Percentiles rank a stretch among this genome's conserved stretches.
phyloP scores from a whole-genome alignment of 805 yeast species.

The Ogataea chonburiensis region DNA sequence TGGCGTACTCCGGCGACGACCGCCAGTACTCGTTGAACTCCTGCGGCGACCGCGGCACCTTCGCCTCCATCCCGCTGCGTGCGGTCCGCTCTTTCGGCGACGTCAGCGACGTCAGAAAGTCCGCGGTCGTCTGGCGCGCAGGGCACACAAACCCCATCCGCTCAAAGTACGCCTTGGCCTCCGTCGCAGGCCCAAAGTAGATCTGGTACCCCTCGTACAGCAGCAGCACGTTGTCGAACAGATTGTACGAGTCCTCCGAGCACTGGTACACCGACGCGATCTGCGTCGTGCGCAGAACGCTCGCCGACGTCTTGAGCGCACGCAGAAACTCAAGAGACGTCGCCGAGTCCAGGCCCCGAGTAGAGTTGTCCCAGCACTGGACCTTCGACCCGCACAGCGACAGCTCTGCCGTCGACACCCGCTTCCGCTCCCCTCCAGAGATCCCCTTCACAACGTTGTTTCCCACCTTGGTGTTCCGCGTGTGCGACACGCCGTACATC shows the following conservation, averaged over 20 bases:
- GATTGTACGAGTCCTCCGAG: constrained; percentile 38
- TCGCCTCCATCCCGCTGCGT: constrained; percentile 33
- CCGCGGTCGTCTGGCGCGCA: constrained; percentile 43
- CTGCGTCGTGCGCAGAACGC: constrained; percentile 43
- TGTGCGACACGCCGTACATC: constrained; percentile 39
- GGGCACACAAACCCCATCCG: constrained; percentile 42
- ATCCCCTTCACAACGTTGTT: constrained; percentile 58
- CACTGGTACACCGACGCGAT: constrained; percentile 45
- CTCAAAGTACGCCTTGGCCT: constrained; percentile 36
- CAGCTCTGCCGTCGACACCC: constrained; percentile 59
- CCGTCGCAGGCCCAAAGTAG: constrained; percentile 33
- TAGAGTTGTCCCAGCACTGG: constrained; percentile 61
- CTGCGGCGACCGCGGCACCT: constrained; percentile 37
- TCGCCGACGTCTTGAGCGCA: constrained; percentile 51
- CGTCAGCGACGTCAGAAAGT: constrained; percentile 38
- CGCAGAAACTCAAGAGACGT: constrained; percentile 59
- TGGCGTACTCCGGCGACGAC: constrained; percentile 31
- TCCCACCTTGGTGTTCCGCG: constrained; percentile 56
- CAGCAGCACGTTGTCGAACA: constrained; percentile 38
- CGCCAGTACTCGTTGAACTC: constrained; percentile 43
- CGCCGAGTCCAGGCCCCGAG: constrained; percentile 66
- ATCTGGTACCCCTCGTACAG: constrained; percentile 42
- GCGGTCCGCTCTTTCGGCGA: constrained; percentile 32
- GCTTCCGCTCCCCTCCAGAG: constrained; percentile 63
- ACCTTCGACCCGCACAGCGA: constrained; percentile 33